Evolutionary conservation across 2,329 filamentous ascomycete genomes (phyloP).

Genomic region (Scedosporium aurantiacum): DNA sequence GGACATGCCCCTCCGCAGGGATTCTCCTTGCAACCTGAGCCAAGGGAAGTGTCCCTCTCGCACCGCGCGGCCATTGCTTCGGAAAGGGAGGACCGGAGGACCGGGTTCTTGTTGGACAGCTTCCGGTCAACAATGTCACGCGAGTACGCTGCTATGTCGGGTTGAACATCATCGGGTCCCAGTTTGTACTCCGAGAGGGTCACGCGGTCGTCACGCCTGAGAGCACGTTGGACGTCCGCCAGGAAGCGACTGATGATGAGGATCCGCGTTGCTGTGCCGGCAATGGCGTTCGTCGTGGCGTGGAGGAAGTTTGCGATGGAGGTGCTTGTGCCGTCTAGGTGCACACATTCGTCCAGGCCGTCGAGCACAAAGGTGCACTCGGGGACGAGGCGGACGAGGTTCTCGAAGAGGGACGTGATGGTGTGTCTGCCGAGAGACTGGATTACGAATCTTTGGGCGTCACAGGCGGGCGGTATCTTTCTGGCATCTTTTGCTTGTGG

Average conservation of each 20-base stretch:
- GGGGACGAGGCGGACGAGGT: slow-evolving; percentile 9
- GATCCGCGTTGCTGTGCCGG: slow-evolving; percentile 10
- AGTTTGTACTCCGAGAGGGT: slow-evolving; percentile 12
- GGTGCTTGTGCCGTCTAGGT: not conserved
- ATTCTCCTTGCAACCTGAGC: slow-evolving; percentile 18
- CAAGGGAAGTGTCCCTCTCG: slow-evolving; percentile 22
- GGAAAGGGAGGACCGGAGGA: slow-evolving; percentile 12
- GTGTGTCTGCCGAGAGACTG: not conserved
- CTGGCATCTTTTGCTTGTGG: too few relatives aligned
- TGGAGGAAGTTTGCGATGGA: slow-evolving; percentile 12
- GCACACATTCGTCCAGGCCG: slow-evolving; percentile 23
- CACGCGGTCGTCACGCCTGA: not conserved
- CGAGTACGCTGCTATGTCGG: slow-evolving; percentile 15
- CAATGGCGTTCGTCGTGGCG: slow-evolving; percentile 2
- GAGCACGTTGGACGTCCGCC: slow-evolving; percentile 13
- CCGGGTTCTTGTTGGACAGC: slow-evolving; percentile 16
- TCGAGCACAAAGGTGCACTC: slow-evolving; percentile 17
- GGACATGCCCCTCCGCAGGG: slow-evolving; percentile 16
- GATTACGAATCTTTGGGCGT: not conserved
- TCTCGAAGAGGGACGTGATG: slow-evolving; percentile 13
- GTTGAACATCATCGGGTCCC: slow-evolving; percentile 11
- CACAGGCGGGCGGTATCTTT: not conserved
- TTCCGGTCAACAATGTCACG: slow-evolving; percentile 17
- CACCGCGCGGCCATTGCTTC: slow-evolving; percentile 16
- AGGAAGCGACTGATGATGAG: slow-evolving; percentile 18